Percentiles rank a stretch among this genome's conserved stretches.
These are phyloP conservation scores for Exserohilum turcica DNA, from an alignment of 2,329 filamentous ascomycete genomes.

Conservation along the genomic window DNA sequence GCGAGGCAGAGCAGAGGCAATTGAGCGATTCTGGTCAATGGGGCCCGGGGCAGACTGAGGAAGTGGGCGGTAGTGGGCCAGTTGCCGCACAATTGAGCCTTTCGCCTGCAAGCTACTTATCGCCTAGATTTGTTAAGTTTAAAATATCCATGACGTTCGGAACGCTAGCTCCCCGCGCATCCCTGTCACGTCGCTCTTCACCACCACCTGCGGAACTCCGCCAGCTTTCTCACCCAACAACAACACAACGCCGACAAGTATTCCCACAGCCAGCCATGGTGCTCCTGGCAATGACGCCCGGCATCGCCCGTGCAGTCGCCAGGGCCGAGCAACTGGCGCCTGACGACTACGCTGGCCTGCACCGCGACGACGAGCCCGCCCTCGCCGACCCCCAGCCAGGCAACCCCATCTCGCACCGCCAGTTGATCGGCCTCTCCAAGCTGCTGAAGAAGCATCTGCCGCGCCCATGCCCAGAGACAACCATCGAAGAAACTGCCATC, in stretches of 20 bases:
- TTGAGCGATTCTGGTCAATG: conserved; percentile 23
- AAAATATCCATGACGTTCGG: conserved; percentile 17
- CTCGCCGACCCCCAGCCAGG: conserved; percentile 61
- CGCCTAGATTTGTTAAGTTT: conserved; percentile 13
- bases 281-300: conserved; percentile 74
- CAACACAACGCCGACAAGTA: neutral
- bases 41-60: conserved; percentile 8
- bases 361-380: conserved; percentile 52
- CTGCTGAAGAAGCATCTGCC: conserved; percentile 50
- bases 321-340: conserved; percentile 31
- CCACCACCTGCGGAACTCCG: neutral
- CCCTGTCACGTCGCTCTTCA: conserved; percentile 4
- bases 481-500: neutral
- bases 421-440: conserved; percentile 68
- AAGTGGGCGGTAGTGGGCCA: conserved; percentile 8
- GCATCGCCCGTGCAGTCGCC: conserved; percentile 67
- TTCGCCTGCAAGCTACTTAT: conserved; percentile 17
- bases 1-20: conserved; percentile 21
- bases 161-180: conserved; percentile 12
- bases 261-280: conserved; percentile 62
- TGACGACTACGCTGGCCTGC: conserved; percentile 31
- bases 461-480: neutral
- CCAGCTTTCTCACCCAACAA: neutral
- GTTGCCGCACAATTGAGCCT: conserved; percentile 1
- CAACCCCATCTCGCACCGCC: conserved; percentile 72